These are phyloP conservation scores for Desmodesmus armatus DNA, from an alignment of 139 green algal species.

Conservation along the genomic window DNA sequence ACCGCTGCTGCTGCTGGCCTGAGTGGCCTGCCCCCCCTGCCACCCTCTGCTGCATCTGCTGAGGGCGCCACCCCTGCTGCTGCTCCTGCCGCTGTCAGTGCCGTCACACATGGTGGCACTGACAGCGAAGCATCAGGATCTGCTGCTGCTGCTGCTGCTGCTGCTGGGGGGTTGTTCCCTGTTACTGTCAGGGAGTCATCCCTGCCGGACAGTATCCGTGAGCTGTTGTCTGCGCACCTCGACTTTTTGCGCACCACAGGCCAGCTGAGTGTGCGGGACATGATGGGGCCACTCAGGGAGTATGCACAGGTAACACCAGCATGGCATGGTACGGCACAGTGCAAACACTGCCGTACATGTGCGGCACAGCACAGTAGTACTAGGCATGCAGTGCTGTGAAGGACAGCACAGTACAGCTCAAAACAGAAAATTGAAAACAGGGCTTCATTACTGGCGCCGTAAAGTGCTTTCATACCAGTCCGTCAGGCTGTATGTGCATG, in stretches of 20 bases:
- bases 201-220: background rate
- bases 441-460: too few relatives aligned
- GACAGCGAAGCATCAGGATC: too few relatives aligned
- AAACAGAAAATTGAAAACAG: too few relatives aligned
- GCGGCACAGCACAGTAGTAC: too few relatives aligned
- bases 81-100: too few relatives aligned
- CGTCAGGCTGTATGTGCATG: too few relatives aligned
- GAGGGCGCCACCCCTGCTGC: too few relatives aligned
- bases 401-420: too few relatives aligned
- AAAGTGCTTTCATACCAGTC: too few relatives aligned
- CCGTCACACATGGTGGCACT: too few relatives aligned
- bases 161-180: background rate
- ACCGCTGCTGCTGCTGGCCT: background rate
- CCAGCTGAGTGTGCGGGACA: constrained; percentile 70
- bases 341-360: too few relatives aligned
- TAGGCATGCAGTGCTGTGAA: too few relatives aligned
- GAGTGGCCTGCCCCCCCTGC: background rate
- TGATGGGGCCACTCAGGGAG: constrained; percentile 89
- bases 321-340: background rate
- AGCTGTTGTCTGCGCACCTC: constrained; percentile 21
- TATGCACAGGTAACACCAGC: constrained; percentile 53
- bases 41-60: background rate
- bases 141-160: background rate
- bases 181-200: constrained; percentile 21
- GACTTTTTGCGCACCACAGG: constrained; percentile 49